These are phyloP conservation scores for Pseudogymnoascus sp. DNA, from an alignment of 2,329 filamentous ascomycete genomes.

Conservation along the genomic window DNA sequence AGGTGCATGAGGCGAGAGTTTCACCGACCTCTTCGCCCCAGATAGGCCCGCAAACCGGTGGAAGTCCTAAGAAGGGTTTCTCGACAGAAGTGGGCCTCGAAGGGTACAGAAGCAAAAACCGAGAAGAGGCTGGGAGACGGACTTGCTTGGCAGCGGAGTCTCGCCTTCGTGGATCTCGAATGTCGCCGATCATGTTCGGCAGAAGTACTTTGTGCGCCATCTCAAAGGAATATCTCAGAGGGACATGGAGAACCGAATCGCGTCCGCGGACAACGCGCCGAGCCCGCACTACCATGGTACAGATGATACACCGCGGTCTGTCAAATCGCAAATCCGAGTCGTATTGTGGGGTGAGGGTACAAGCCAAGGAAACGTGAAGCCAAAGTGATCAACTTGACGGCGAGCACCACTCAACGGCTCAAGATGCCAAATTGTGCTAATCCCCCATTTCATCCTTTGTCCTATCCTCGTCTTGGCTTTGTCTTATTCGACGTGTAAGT, in stretches of 20 bases:
- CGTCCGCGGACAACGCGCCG: not conserved
- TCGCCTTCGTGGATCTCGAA: conserved; percentile 1
- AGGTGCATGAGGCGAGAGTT: not conserved
- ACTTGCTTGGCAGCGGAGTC: not conserved
- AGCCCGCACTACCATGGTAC: not conserved
- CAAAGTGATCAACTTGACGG: conserved; percentile 3
- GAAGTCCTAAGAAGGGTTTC: not conserved
- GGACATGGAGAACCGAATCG: not conserved
- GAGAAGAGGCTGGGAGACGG: not conserved
- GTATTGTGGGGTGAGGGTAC: not conserved
- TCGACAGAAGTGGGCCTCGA: not conserved
- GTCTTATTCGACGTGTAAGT: not conserved
- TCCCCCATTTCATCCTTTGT: not conserved
- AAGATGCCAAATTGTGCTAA: not conserved
- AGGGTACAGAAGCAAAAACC: conserved; percentile 6
- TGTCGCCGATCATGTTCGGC: not conserved
- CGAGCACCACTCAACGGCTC: not conserved
- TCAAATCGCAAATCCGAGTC: conserved; percentile 6
- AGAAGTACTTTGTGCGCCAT: not conserved
- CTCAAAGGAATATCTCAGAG: not conserved
- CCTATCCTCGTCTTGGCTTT: not conserved
- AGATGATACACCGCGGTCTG: not conserved
- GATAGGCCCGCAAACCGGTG: not conserved
- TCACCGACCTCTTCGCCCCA: conserved; percentile 6
- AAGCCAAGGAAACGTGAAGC: not conserved